Conservation (phyloP, 768 basidiomycete genomes). For the Pulveroboletus frians region DNA sequence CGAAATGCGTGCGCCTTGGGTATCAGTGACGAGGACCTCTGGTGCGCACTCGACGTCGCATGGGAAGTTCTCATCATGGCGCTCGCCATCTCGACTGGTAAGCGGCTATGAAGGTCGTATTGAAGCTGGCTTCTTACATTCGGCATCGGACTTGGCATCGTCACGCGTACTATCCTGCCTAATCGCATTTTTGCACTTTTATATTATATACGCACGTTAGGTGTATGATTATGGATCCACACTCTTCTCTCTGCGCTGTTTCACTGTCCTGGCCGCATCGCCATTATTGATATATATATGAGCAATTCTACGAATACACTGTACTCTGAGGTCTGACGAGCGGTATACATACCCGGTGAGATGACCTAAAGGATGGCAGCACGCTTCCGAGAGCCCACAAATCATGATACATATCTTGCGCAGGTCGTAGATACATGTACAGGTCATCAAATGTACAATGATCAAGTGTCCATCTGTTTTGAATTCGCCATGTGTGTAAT, state of each 20-base stretch:
- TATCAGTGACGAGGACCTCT: conserved; percentile 43
- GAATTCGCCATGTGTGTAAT: neutral
- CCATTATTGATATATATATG: conserved; percentile 28
- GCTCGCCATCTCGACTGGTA: conserved; percentile 30
- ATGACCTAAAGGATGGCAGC: no score
- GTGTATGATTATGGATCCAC: conserved; percentile 24
- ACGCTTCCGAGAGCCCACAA: no score
- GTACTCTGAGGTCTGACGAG: neutral
- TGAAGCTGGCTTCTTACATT: neutral
- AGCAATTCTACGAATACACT: conserved; percentile 7
- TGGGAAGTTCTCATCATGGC: conserved; percentile 46
- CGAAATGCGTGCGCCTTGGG: conserved; percentile 46
- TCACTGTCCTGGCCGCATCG: neutral
- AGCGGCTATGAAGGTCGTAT: neutral
- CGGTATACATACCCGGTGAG: neutral
- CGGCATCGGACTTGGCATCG: conserved; percentile 9
- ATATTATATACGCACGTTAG: neutral
- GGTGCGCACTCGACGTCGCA: conserved; percentile 44
- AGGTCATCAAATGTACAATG: conserved; percentile 3
- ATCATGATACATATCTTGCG: no score
- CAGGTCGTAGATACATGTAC: neutral
- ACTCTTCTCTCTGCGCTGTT: neutral
- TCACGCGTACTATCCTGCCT: conserved; percentile 4
- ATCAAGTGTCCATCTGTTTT: neutral
- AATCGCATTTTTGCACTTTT: conserved; percentile 2